Conservation (phyloP, 2,329 filamentous ascomycete species). For the Thielaviopsis populi region DNA sequence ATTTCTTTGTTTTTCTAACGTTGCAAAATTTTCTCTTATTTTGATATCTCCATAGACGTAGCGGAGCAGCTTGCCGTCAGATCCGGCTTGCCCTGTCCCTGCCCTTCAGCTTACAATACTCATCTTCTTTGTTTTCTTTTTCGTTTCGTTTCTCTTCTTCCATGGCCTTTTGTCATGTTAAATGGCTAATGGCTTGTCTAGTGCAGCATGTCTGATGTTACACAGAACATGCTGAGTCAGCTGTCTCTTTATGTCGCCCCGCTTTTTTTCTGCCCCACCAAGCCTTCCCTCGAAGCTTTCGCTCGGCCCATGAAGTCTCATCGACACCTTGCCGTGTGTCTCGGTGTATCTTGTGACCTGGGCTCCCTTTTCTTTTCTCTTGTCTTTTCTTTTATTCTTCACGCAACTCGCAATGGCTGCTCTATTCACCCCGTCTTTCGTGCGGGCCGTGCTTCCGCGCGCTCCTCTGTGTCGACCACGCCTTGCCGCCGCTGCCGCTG, state of each 20-base stretch:
- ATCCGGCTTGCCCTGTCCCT: background rate
- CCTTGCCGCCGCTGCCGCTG: background rate
- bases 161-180: too few relatives aligned
- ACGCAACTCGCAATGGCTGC: background rate
- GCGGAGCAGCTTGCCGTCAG: background rate
- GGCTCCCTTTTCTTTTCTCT: background rate
- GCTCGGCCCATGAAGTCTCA: too few relatives aligned
- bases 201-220: too few relatives aligned
- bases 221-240: background rate
- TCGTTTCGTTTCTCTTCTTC: too few relatives aligned
- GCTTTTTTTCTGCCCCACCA: background rate
- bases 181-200: too few relatives aligned
- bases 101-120: background rate
- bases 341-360: background rate
- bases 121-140: background rate
- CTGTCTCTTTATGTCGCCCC: background rate
- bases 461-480: background rate
- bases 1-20: background rate
- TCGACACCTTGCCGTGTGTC: too few relatives aligned
- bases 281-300: background rate
- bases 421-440: background rate
- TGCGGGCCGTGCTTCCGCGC: background rate
- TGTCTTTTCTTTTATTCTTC: background rate
- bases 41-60: slow-evolving; percentile 5
- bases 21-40: slow-evolving; percentile 3